Conservation (phyloP, 371 early-diverging fungal genomes). For the Mortierella sp. region DNA sequence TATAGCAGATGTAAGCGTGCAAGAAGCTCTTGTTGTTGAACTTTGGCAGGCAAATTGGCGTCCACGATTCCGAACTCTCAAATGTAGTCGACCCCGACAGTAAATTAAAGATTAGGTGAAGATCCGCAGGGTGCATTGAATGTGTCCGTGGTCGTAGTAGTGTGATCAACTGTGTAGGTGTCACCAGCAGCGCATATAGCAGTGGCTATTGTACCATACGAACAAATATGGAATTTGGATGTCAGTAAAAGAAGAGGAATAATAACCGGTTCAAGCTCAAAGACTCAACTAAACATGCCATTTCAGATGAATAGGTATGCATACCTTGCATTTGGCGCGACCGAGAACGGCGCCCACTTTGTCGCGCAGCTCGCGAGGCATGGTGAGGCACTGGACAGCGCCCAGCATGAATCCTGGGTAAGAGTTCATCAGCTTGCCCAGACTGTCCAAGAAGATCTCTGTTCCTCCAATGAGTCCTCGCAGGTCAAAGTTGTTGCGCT, state of each 20-base stretch:
- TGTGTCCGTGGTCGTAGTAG: slow-evolving; percentile 83
- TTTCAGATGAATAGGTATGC: neutral
- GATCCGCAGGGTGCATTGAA: slow-evolving; percentile 87
- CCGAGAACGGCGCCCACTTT: slow-evolving; percentile 72
- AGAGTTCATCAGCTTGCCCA: slow-evolving; percentile 77
- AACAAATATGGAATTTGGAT: neutral
- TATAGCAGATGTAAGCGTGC: slow-evolving; percentile 89
- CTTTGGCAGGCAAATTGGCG: slow-evolving; percentile 94
- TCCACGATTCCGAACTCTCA: slow-evolving; percentile 89
- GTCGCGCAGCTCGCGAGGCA: slow-evolving; percentile 76
- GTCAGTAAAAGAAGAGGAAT: neutral
- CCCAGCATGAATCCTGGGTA: slow-evolving; percentile 84
- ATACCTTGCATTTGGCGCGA: slow-evolving; percentile 70
- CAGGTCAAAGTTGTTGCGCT: slow-evolving; percentile 91
- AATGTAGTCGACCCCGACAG: slow-evolving; percentile 81
- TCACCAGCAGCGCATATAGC: slow-evolving; percentile 84
- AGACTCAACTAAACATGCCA: too few relatives aligned
- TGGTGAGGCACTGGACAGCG: slow-evolving; percentile 81
- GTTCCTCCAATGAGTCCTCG: slow-evolving; percentile 79
- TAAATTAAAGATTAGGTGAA: slow-evolving; percentile 89
- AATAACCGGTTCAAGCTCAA: too few relatives aligned
- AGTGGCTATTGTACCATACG: slow-evolving; percentile 62
- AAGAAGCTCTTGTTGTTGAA: slow-evolving; percentile 91
- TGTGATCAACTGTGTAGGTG: slow-evolving; percentile 82
- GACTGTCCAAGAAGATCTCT: slow-evolving; percentile 87